Percentiles rank a stretch among this genome's conserved stretches.
phyloP scores from a whole-genome alignment of 2,329 filamentous ascomycete genomes.

The Teratosphaeria nubilosa region DNA sequence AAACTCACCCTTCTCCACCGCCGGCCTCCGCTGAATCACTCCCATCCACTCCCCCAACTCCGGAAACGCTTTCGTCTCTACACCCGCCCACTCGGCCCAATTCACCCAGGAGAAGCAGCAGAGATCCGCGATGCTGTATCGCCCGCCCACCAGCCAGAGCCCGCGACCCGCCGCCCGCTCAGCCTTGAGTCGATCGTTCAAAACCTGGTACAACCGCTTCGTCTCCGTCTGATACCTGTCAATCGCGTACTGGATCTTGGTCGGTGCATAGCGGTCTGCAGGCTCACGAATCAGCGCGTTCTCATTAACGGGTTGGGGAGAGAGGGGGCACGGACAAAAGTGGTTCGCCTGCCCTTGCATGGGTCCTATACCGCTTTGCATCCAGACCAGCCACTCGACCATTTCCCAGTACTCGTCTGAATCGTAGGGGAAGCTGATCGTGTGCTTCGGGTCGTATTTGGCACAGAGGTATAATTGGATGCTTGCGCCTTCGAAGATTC shows the following conservation, averaged over 20 bases:
- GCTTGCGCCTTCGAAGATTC: constrained; percentile 36
- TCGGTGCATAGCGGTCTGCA: constrained; percentile 28
- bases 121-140: constrained; percentile 40
- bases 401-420: constrained; percentile 35
- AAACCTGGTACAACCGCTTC: constrained; percentile 37
- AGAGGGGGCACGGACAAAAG: constrained; percentile 23
- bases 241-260: constrained; percentile 36
- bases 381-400: constrained; percentile 37
- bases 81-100: constrained; percentile 31
- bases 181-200: constrained; percentile 31
- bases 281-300: no score
- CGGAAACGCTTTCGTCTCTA: constrained; percentile 22
- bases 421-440: constrained; percentile 33
- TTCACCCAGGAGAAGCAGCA: constrained; percentile 38
- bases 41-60: constrained; percentile 24
- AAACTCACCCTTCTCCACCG: constrained; percentile 20
- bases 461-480: constrained; percentile 38
- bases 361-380: constrained; percentile 31
- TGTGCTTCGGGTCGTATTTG: constrained; percentile 32
- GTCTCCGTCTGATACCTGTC: constrained; percentile 41
- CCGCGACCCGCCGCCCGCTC: constrained; percentile 14
- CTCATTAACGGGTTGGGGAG: not conserved
- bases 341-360: constrained; percentile 40
- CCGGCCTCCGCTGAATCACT: constrained; percentile 23
- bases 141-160: constrained; percentile 36